Base-by-base conservation (phyloP, 208 protist species). In the Endotrypanum monterogeii region DNA sequence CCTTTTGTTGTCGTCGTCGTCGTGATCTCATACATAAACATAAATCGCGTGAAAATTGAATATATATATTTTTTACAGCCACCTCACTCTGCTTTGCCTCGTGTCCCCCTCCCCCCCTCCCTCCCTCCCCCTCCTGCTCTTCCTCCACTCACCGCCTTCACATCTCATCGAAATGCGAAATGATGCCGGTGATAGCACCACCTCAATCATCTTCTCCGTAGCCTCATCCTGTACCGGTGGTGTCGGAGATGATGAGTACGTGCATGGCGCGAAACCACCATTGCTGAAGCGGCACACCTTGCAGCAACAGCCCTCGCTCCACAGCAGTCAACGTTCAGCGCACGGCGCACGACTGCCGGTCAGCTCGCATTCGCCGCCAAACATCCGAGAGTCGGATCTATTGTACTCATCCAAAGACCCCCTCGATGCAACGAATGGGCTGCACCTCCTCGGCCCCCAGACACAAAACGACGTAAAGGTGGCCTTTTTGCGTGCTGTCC, bases 191-290 rank as follows among this genome's bases (percentile, higher is more conserved):
- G 56, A 23, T 65, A 72, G 50, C 35, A 73, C 65, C 44, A 67
- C 70, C 52, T 80, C 76, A n/a, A 80, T 76, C 56, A 32, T 76
- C 9, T 72, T 73, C 65, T 80, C 76, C n/a, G n/a, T 80, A 14
- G 76, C 46, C 9, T 73, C 52, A 0, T 80, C 71, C 18, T n/a
- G 56, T 39, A 30, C 14, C 66, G 23, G 66, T 23, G 66, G 46
- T 25, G 16, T n/a, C n/a, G n/a, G n/a, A n/a, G n/a, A n/a, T 20
- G 48, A 30, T 70, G 54, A 18, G 54, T 23, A 23, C 5, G 58
- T 46, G 39, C 50, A 30, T 23, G 46, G 4, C 1, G 32, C 66
- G 11, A 70, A 70, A 50, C 66, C 66, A 20, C 25, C 32, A 18
- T 32, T 44, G 66, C 32, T 18, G 6, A 25, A 7, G 28, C 20